Percentiles rank a stretch among this genome's conserved stretches.
Evolutionary conservation across 345 rosid species (phyloP).

Genomic region (Arabidopsis suecica): DNA sequence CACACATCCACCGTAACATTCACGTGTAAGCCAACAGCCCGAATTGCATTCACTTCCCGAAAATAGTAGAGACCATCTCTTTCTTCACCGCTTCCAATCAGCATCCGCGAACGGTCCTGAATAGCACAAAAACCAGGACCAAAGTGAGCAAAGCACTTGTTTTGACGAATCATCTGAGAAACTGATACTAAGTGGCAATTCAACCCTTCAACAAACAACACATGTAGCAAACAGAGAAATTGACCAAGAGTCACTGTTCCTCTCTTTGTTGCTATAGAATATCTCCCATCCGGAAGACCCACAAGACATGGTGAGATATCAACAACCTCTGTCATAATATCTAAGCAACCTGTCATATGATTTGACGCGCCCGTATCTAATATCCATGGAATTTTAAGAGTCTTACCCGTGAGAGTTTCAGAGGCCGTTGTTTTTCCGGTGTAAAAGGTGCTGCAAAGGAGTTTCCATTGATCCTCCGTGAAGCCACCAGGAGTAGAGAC

Average conservation of each 20-base stretch:
- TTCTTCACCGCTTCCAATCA: not conserved
- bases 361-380: not conserved
- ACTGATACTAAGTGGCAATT: not conserved
- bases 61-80: not conserved
- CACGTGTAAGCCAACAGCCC: not conserved
- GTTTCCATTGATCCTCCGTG: not conserved
- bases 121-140: not conserved
- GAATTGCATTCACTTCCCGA: not conserved
- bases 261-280: not conserved
- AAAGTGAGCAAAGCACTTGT: not conserved
- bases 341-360: not conserved
- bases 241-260: not conserved
- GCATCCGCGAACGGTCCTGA: not conserved
- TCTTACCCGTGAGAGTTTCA: not conserved
- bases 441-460: not conserved
- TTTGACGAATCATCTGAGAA: not conserved
- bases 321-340: accelerated
- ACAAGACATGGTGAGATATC: not conserved
- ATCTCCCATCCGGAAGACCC: not conserved
- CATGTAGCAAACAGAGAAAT: not conserved
- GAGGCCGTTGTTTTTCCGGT: accelerated
- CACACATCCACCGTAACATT: not conserved
- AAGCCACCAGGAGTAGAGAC: not conserved
- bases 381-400: not conserved
- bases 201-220: not conserved